phyloP scores from a whole-genome alignment of 129 eudicot genomes.

The Scalesia atractyloides region DNA sequence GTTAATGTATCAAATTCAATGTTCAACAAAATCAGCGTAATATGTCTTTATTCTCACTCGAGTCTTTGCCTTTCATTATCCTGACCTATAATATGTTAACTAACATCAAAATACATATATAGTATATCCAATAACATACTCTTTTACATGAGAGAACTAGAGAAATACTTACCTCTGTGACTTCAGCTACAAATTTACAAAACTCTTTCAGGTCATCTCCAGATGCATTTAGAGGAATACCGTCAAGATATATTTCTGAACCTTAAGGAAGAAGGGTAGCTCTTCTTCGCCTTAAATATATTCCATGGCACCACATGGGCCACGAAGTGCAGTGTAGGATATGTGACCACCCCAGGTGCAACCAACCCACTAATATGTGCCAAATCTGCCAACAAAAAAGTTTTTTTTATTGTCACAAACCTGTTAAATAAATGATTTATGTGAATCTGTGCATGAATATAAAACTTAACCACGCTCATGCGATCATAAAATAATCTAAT shows the following conservation, averaged over 20 bases:
- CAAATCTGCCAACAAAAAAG: too few relatives aligned
- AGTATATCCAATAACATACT: neutral
- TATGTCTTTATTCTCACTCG: constrained; percentile 65
- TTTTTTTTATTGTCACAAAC: too few relatives aligned
- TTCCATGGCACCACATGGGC: constrained; percentile 26
- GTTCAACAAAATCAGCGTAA: too few relatives aligned
- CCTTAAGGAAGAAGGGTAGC: constrained; percentile 95
- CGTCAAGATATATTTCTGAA: constrained; percentile 91
- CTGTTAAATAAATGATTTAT: too few relatives aligned
- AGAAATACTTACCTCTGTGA: constrained; percentile 69
- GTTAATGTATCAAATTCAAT: too few relatives aligned
- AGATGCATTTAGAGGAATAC: constrained; percentile 71
- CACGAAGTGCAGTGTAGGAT: too few relatives aligned
- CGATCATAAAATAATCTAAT: too few relatives aligned
- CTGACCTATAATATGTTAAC: constrained; percentile 52
- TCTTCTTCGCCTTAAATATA: constrained; percentile 44
- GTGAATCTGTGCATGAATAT: too few relatives aligned
- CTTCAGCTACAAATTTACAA: constrained; percentile 89
- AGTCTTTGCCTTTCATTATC: constrained; percentile 73
- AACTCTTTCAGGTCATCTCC: constrained; percentile 72
- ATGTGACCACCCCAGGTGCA: too few relatives aligned
- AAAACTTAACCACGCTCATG: too few relatives aligned
- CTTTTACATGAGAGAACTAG: neutral
- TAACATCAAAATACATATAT: neutral
- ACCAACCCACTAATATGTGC: too few relatives aligned